Base-by-base conservation (phyloP, 192 early-diverging fungal genomes). In the Coemansia sp. region DNA sequence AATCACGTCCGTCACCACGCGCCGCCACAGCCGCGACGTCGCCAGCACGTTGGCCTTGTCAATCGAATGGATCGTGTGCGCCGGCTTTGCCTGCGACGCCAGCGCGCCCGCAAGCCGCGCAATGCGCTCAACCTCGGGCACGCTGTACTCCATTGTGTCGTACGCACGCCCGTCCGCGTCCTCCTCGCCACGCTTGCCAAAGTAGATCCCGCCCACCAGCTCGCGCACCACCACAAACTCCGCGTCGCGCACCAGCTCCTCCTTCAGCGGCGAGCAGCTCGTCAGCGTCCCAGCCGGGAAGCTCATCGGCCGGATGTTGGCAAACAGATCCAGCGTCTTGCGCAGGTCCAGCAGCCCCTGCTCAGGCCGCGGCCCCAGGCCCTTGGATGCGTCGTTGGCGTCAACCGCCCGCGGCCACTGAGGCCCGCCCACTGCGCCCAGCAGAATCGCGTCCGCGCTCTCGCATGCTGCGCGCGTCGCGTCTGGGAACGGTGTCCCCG, bases 21-120 rank as follows among this genome's bases (percentile, higher is more conserved):
- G 88, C 60, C 95, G 90, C 97, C 97, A 99, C 53, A 99, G 87
- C 71, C 97, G 89, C 18, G 97, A 99, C 1, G 95, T 91, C 23
- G 97, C 97, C 45, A 98, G 82, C 2, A 99, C 97, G 70, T 99
- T 99, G 54, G 95, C 95, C 83, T 99, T 99, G 86, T 99, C 97
- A 56, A 99, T 91, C 22, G 94, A 97, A 62, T 93, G 95, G 67
- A 99, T 93, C 48, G 90, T 86, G 57, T 85, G 84, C 11, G 88
- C 85, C 32, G 97, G 97, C 49, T 80, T 82, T 21, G 87, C 81
- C 65, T 89, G 73, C 43, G 90, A 77, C 30, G 95, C 87, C 54
- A 99, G 80, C 45, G 85, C 75, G 18, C 89, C 95, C 52, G 97
- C 97, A 23, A 98, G 85, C 42, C 93, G 94, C 9, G 97, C 96